These are phyloP conservation scores for Diaporthe humulicola DNA, from an alignment of 2,329 filamentous ascomycete genomes.

Conservation along the genomic window DNA sequence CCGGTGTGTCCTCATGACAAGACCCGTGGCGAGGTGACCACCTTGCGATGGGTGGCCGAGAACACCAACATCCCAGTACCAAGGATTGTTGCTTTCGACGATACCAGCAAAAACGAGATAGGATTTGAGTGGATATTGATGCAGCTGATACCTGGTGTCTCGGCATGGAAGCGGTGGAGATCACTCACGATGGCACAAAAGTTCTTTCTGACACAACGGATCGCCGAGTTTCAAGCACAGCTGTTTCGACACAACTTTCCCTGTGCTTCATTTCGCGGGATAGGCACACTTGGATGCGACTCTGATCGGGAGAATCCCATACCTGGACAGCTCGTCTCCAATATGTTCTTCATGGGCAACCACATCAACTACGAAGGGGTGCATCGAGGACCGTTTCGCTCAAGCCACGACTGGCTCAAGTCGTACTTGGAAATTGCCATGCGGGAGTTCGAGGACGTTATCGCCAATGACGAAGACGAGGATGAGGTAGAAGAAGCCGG, in stretches of 20 bases:
- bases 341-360: not conserved
- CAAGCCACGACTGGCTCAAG: conserved; percentile 1
- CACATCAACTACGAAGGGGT: not conserved
- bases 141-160: not conserved
- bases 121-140: not conserved
- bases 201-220: not conserved
- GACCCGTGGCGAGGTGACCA: not conserved
- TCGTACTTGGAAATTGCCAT: not conserved
- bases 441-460: not conserved
- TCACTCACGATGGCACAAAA: not conserved
- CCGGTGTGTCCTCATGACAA: not conserved
- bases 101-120: not conserved
- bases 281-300: not conserved
- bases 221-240: not conserved
- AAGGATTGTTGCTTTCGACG: not conserved
- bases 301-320: not conserved
- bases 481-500: not conserved
- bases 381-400: not conserved
- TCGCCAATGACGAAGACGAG: not conserved
- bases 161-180: not conserved
- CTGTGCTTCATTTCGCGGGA: not conserved
- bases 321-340: not conserved
- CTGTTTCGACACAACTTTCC: not conserved
- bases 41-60: not conserved
- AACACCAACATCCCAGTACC: not conserved